A percentile compares a stretch with the other conserved stretches of the same genome.
These are phyloP conservation scores for Blastobotrys capitulatus DNA, from an alignment of 1,139 yeast species.

Conservation along the genomic window DNA sequence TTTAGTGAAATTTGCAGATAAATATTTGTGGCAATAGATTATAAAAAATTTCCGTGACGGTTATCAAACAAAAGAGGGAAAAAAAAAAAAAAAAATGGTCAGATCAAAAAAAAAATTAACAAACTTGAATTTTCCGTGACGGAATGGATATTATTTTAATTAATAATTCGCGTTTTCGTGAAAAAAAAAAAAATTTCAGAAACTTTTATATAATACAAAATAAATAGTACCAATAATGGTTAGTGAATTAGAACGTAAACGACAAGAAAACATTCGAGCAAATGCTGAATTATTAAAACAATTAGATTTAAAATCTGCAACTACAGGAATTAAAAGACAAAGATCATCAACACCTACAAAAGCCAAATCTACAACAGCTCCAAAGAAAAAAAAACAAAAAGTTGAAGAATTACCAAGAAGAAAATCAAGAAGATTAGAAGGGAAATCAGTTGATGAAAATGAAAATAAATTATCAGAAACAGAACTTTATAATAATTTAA, in stretches of 20 bases:
- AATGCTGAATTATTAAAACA: constrained; percentile 25
- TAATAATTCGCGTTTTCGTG: too few relatives aligned
- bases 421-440: constrained; percentile 33
- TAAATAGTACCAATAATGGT: neutral
- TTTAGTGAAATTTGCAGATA: too few relatives aligned
- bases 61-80: too few relatives aligned
- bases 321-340: constrained; percentile 20
- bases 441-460: constrained; percentile 29
- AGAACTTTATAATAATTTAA: constrained; percentile 27
- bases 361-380: constrained; percentile 6
- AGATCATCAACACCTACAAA: constrained; percentile 4
- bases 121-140: too few relatives aligned
- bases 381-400: constrained; percentile 15
- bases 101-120: too few relatives aligned
- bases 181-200: too few relatives aligned
- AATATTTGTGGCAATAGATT: too few relatives aligned
- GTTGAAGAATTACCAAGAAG: constrained; percentile 24
- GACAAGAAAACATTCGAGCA: constrained; percentile 26
- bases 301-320: constrained; percentile 28
- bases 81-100: too few relatives aligned
- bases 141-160: too few relatives aligned
- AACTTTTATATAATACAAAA: too few relatives aligned
- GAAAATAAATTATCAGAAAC: constrained; percentile 7
- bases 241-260: constrained; percentile 25
- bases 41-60: too few relatives aligned